These are phyloP conservation scores for Curvularia verruculosa DNA, from an alignment of 2,329 filamentous ascomycete genomes.

Conservation along the genomic window DNA sequence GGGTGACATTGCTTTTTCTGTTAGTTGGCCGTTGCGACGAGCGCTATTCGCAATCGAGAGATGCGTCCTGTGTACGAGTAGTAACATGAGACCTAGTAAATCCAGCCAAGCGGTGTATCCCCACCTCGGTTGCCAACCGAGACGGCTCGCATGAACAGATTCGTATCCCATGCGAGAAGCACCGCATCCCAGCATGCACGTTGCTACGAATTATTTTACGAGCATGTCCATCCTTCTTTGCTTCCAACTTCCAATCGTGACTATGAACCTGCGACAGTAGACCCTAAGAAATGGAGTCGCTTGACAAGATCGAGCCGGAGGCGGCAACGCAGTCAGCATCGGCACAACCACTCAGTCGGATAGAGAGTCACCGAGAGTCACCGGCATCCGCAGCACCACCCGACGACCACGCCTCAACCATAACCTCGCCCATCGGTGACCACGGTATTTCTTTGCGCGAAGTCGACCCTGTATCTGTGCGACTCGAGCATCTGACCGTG, in stretches of 20 bases:
- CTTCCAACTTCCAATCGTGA: constrained; percentile 5
- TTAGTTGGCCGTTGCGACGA: not conserved
- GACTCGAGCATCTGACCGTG: constrained; percentile 61
- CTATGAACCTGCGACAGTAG: constrained; percentile 16
- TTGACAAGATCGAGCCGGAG: constrained; percentile 18
- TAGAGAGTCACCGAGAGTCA: constrained; percentile 1
- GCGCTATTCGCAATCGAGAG: not conserved
- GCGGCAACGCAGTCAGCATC: not conserved
- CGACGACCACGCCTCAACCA: constrained; percentile 24
- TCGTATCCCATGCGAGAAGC: constrained; percentile 6
- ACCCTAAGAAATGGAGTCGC: constrained; percentile 22
- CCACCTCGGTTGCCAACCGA: constrained; percentile 35
- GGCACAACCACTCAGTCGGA: constrained; percentile 5
- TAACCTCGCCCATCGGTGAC: constrained; percentile 30
- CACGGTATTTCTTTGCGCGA: constrained; percentile 52
- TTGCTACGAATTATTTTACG: constrained; percentile 4
- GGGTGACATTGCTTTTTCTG: not conserved
- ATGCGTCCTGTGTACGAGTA: not conserved
- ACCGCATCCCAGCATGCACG: constrained; percentile 2
- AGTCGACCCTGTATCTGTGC: constrained; percentile 63
- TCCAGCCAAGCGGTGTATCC: constrained; percentile 12
- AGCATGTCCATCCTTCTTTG: constrained; percentile 11
- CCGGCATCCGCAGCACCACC: constrained; percentile 17
- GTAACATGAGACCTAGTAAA: constrained; percentile 4
- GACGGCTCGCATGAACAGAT: constrained; percentile 7